These are phyloP conservation scores for Coemansia sp. DNA, from an alignment of 192 early-diverging fungal species.

Conservation along the genomic window DNA sequence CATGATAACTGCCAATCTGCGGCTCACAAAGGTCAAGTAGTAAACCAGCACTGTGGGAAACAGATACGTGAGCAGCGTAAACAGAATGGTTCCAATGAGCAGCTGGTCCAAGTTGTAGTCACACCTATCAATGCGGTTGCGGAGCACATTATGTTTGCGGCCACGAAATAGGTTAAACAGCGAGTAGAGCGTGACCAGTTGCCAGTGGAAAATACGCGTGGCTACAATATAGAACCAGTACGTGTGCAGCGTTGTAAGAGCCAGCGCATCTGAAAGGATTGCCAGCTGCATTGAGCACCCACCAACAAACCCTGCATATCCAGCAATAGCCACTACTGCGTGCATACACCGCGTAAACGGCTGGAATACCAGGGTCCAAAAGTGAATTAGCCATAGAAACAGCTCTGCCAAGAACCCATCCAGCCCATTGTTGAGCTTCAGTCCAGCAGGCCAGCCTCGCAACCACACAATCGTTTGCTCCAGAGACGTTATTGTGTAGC, in stretches of 20 bases:
- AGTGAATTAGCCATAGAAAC: conserved; percentile 80
- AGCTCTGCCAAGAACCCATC: conserved; percentile 86
- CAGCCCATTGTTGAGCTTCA: conserved; percentile 93
- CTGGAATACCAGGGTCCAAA: conserved; percentile 75
- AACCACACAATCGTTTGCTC: conserved; percentile 83
- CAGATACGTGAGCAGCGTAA: conserved; percentile 88
- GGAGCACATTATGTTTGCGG: conserved; percentile 68
- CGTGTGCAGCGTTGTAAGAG: conserved; percentile 84
- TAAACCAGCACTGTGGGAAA: conserved; percentile 95
- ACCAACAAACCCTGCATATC: conserved; percentile 67
- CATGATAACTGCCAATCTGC: conserved; percentile 76
- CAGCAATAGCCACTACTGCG: conserved; percentile 66
- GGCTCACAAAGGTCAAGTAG: conserved; percentile 84
- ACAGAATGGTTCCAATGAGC: conserved; percentile 88
- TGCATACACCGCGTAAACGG: conserved; percentile 53
- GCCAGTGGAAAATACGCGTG: conserved; percentile 91
- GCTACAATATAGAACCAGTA: conserved; percentile 96
- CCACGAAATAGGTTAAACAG: conserved; percentile 93
- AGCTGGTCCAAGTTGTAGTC: conserved; percentile 96
- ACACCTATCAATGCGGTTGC: conserved; percentile 89
- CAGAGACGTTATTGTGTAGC: conserved; percentile 68
- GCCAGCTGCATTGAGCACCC: conserved; percentile 85
- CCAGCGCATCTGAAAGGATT: conserved; percentile 77
- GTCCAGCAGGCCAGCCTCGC: conserved; percentile 85
- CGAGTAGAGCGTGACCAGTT: conserved; percentile 76